Evolutionary conservation across 1,284 basidiomycete genomes (phyloP), one percentile per base, ranked within the genome.

Genomic region (Pterulicium gracile): DNA sequence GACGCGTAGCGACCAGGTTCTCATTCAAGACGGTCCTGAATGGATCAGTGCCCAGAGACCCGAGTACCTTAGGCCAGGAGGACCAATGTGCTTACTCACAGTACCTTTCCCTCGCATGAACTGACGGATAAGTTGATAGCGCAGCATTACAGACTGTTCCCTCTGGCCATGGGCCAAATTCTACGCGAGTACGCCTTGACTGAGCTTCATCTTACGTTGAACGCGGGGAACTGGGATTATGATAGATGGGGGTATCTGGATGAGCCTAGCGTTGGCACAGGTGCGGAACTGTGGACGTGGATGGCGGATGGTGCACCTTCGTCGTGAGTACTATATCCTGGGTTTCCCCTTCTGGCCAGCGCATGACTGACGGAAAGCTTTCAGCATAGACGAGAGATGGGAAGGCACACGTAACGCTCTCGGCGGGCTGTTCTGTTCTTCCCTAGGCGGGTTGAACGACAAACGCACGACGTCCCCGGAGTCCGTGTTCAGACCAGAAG

Each of bases 391-490:
- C 51, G 69, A 77, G 43, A 75, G 86, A 22, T 98, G 94, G 92
- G 74, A 76, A 51, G 83, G 80, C 3, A 72, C 96, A 2, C 83
- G 91, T 10, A 93, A 95, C 55, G 83, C 89, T 1, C 72, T 98
- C 0, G 87, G 92, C 0, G 94, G 95, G 5, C 67, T 97, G 7
- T 98, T 98, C 66, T 98, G 96, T 57, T 88, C 94, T 2, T 93
- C 90, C 3, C 71, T 98, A 0, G 89, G 87, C 15, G 79, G 80
- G 10, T 66, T 86, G 24, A 80, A 90, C 53, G 75, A 79, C 47
- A 67, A 80, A 52, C 71, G 85, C 47, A 90, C 77, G 24, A 88
- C 79, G 17, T 78, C 72, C 12, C 88, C 81, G 1, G 50, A 57
- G 1, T 63, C 69, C 42, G 70, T 78, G 2, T 86, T 81, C 61